phyloP scores from a whole-genome alignment of 106 monocot species.

The Dioscorea dumetorum region DNA sequence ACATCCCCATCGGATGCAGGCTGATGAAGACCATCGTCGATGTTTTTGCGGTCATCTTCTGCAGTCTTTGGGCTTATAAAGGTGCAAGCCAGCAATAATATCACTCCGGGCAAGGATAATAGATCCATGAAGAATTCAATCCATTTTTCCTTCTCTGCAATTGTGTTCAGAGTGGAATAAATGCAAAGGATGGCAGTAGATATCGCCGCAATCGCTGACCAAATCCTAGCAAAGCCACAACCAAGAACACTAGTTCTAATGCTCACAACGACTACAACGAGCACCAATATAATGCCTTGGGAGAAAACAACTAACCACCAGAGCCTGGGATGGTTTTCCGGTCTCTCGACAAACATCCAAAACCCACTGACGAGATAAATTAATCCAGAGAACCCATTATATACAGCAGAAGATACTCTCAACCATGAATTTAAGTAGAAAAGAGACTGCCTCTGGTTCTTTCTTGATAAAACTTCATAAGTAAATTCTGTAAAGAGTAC shows the following conservation, averaged over 20 bases:
- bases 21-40: constrained; percentile 14
- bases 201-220: constrained; percentile 12
- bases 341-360: constrained; percentile 28
- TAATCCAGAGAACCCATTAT: constrained; percentile 38
- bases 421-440: constrained; percentile 20
- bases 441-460: neutral
- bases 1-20: constrained; percentile 28
- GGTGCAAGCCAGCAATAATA: constrained; percentile 28
- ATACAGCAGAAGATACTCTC: constrained; percentile 5
- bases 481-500: constrained; percentile 19
- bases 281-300: constrained; percentile 35
- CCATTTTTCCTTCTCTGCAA: constrained; percentile 8
- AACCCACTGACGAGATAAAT: constrained; percentile 35
- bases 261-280: constrained; percentile 16
- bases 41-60: constrained; percentile 3
- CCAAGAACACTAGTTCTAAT: constrained; percentile 2
- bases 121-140: constrained; percentile 40
- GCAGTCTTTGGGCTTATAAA: constrained; percentile 17
- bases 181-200: constrained; percentile 38
- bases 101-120: constrained; percentile 49
- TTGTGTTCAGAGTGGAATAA: constrained; percentile 33
- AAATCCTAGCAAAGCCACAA: constrained; percentile 13
- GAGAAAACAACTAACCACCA: constrained; percentile 45
- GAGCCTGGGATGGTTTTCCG: constrained; percentile 9
- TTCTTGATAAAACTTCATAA: constrained; percentile 10